Evolutionary conservation across 768 basidiomycete species (phyloP).

Genomic region (Mycena metata): DNA sequence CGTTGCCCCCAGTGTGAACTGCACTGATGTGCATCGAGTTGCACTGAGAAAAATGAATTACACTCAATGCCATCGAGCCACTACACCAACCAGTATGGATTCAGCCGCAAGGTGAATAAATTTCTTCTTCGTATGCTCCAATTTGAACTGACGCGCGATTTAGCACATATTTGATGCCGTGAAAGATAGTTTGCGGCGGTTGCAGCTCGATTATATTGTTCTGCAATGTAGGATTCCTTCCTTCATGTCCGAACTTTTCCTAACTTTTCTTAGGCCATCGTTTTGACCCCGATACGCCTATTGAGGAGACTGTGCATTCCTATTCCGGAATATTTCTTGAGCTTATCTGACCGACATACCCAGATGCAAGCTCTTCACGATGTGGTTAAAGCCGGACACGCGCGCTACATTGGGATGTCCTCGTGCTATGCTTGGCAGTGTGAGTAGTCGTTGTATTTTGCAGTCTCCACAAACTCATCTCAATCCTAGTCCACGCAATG

Average conservation of each 20-base stretch:
- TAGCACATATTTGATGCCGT: constrained; percentile 73
- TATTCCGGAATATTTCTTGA: no score
- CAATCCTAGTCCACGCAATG: constrained; percentile 71
- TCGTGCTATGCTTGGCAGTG: constrained; percentile 70
- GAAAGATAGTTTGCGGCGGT: constrained; percentile 55
- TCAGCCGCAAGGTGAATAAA: constrained; percentile 57
- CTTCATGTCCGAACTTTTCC: neutral
- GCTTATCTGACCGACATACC: neutral
- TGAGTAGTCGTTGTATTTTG: no score
- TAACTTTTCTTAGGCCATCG: constrained; percentile 57
- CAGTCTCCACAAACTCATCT: no score
- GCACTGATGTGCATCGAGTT: no score
- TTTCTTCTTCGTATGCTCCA: neutral
- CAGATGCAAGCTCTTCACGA: constrained; percentile 80
- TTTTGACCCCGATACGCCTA: constrained; percentile 70
- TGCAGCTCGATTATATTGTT: constrained; percentile 67
- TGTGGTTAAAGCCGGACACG: constrained; percentile 73
- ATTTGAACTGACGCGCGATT: neutral
- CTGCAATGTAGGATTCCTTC: constrained; percentile 56
- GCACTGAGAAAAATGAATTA: no score
- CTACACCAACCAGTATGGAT: no score
- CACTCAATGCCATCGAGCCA: no score
- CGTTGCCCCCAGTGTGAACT: no score
- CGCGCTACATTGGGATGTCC: constrained; percentile 71
- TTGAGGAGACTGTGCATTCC: constrained; percentile 66